Evolutionary conservation across 108 stramenopile genomes (phyloP), one percentile per base, ranked within the genome.

Genomic region (Nitzschia putrida): DNA sequence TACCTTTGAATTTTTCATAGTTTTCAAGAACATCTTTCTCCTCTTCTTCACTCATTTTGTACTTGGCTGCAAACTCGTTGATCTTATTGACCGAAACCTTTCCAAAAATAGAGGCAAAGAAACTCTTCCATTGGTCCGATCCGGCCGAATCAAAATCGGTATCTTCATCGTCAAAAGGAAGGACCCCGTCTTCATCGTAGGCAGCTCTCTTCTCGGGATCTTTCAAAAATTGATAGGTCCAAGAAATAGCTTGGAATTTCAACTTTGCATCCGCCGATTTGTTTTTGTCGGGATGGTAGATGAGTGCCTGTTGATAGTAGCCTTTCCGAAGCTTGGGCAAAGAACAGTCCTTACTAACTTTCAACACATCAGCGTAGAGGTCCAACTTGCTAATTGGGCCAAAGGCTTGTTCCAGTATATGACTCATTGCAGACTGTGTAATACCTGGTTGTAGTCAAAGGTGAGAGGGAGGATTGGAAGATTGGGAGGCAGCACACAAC

Each of bases 31-130:
- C 92, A 80, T 94, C 92, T 14, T 63, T 49, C 64, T 83, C 81
- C 68, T 94, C 92, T 71, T 94, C 92, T 37, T 89, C 85, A 12
- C 85, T 86, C 72, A 89, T 87, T 57, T 94, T 94, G 82, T 94
- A 94, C 49, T 89, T 88, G n/a, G 67, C 53, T 22, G 81, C 81
- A 72, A 94, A 94, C 7, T 76, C 73, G 64, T 91, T 87, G 64
- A 94, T 94, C 38, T 91, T 77, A 21, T 74, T 67, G 1, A 74
- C 76, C 3, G 89, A 86, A 1, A 91, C 82, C 47, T 85, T 88
- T 0, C 89, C 89, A 77, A 94, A 94, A 10, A 94, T 83, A 26
- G 51, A 50, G 51, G 80, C 74, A 78, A 94, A 94, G 65, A 88
- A 94, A 9, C 84, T 76, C 52, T 78, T 85, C 83, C 82, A 83